Percentiles rank a stretch among this genome's conserved stretches.
phyloP scores from a whole-genome alignment of 2,329 filamentous ascomycete species.

The Stachybotrys elegans region DNA sequence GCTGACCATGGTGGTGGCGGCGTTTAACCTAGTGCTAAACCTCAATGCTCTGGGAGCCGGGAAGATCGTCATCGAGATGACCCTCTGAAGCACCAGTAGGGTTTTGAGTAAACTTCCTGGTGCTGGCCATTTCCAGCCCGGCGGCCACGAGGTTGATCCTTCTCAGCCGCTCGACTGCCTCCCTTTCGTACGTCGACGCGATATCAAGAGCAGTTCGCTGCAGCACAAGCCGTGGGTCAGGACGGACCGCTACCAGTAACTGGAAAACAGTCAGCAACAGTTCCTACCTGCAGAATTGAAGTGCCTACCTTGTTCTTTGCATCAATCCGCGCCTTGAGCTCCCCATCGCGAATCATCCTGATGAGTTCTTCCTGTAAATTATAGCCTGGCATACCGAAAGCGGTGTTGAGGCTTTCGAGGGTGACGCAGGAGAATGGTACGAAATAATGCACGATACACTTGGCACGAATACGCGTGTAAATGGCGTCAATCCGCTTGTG shows the following conservation, averaged over 20 bases:
- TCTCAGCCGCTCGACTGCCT: constrained; percentile 70
- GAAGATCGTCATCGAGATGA: no score
- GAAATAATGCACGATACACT: constrained; percentile 92
- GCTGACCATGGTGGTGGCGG: no score
- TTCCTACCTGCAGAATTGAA: no score
- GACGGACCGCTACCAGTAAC: constrained; percentile 68
- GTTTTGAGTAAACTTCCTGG: no score
- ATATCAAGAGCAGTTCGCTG: constrained; percentile 65
- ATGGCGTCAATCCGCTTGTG: constrained; percentile 66
- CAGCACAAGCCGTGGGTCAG: constrained; percentile 61
- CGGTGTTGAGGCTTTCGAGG: constrained; percentile 68
- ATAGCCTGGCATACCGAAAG: constrained; percentile 62
- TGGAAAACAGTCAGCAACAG: constrained; percentile 24
- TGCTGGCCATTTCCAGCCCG: constrained; percentile 59
- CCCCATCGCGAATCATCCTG: constrained; percentile 67
- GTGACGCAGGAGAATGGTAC: constrained; percentile 85
- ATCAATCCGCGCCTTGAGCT: constrained; percentile 76
- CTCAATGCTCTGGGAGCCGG: no score
- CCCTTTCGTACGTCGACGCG: constrained; percentile 66
- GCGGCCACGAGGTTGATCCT: constrained; percentile 72
- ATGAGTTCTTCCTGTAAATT: constrained; percentile 72
- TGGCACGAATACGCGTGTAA: constrained; percentile 72
- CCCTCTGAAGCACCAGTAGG: no score
- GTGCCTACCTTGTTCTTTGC: constrained; percentile 64
- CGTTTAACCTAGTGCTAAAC: no score